phyloP scores from a whole-genome alignment of 495 filamentous ascomycete species.

The Umbilicaria muhlenbergii region DNA sequence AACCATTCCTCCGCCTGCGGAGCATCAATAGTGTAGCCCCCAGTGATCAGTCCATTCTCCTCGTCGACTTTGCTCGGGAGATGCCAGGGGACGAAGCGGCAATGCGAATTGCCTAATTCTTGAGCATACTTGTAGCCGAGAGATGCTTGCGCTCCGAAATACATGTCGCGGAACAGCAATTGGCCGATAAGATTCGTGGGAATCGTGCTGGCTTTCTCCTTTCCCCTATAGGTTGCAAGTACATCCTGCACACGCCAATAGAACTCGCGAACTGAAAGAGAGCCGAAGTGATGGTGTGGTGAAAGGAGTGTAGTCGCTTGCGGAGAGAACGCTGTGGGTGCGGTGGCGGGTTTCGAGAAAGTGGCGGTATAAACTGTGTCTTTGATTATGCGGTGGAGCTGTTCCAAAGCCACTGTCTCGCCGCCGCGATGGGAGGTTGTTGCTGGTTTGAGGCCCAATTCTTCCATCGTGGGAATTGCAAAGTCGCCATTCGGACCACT shows the following conservation, averaged over 20 bases:
- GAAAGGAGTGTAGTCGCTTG: constrained; percentile 54
- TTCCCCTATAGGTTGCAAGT: constrained; percentile 27
- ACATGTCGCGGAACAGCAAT: constrained; percentile 61
- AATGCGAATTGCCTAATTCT: constrained; percentile 40
- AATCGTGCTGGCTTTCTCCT: constrained; percentile 32
- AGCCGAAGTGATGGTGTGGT: constrained; percentile 57
- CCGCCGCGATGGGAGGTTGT: constrained; percentile 47
- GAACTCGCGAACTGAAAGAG: constrained; percentile 44
- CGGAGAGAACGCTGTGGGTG: constrained; percentile 50
- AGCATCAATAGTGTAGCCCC: constrained; percentile 39
- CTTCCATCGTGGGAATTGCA: constrained; percentile 40
- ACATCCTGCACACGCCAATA: constrained; percentile 49
- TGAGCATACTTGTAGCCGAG: constrained; percentile 41
- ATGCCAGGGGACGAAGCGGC: constrained; percentile 57
- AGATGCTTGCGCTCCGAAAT: constrained; percentile 53
- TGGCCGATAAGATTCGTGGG: constrained; percentile 52
- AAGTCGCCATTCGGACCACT: constrained; percentile 48
- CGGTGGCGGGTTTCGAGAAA: constrained; percentile 56
- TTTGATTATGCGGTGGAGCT: constrained; percentile 32
- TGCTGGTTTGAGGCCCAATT: constrained; percentile 42
- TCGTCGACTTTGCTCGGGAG: constrained; percentile 37
- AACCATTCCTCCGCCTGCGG: constrained; percentile 43
- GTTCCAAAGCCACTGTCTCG: constrained; percentile 39
- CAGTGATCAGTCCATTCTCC: constrained; percentile 24
- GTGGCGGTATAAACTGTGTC: constrained; percentile 47